Evolutionary conservation across 75 land plant genomes (phyloP).

Genomic region (Pinus taeda): DNA sequence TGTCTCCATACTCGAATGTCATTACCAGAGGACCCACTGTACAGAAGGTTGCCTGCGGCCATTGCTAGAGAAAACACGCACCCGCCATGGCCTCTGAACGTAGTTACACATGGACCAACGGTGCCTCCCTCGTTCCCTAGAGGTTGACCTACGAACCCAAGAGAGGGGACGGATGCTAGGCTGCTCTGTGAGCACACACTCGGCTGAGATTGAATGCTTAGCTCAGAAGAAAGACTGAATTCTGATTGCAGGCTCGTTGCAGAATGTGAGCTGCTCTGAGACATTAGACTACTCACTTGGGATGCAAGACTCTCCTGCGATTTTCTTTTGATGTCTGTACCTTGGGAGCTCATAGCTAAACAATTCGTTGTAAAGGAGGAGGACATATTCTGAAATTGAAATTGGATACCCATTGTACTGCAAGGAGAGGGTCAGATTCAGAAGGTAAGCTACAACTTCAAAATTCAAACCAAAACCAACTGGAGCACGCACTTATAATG

Average conservation of each 20-base stretch:
- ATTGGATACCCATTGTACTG: too few relatives aligned
- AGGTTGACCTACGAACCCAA: background rate
- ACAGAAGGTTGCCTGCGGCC: slow-evolving; percentile 25
- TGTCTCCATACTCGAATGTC: slow-evolving; percentile 28
- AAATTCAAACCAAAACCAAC: too few relatives aligned
- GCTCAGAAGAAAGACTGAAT: background rate
- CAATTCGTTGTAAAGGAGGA: too few relatives aligned
- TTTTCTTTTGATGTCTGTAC: background rate
- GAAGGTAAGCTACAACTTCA: too few relatives aligned
- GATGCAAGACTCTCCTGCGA: background rate
- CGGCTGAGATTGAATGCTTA: background rate
- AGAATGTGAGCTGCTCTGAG: background rate
- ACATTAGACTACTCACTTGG: background rate
- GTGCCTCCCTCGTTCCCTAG: background rate
- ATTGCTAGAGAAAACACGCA: slow-evolving; percentile 31
- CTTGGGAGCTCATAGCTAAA: too few relatives aligned
- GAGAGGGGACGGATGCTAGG: background rate
- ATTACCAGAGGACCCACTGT: slow-evolving; percentile 30
- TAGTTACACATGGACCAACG: slow-evolving; percentile 22
- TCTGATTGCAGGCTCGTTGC: background rate
- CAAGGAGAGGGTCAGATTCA: too few relatives aligned
- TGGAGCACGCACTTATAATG: too few relatives aligned
- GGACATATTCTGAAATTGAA: too few relatives aligned
- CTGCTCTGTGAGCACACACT: background rate
- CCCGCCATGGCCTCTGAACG: slow-evolving; percentile 38